These are phyloP conservation scores for Parastagonospora nodorum DNA, from an alignment of 2,329 filamentous ascomycete genomes.

Conservation along the genomic window DNA sequence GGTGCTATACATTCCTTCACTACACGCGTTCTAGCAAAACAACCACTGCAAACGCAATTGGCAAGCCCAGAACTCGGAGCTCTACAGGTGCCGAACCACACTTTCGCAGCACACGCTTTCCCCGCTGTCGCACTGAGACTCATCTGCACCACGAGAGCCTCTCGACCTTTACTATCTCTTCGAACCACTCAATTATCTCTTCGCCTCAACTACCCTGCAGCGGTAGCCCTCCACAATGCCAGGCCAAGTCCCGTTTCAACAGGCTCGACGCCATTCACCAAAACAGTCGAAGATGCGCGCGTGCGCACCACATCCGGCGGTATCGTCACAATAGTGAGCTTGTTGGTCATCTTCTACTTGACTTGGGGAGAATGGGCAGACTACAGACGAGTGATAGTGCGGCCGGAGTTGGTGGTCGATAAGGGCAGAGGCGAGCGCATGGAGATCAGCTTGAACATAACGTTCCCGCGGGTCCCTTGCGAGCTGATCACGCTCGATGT, in stretches of 20 bases:
- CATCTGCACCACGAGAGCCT: conserved; percentile 4
- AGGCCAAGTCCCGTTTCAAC: conserved; percentile 87
- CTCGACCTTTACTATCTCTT: conserved; percentile 1
- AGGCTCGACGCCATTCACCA: conserved; percentile 98
- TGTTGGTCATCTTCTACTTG: conserved; percentile 86
- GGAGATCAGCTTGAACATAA: conserved; percentile 98
- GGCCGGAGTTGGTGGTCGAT: conserved; percentile 93
- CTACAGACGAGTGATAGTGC: conserved; percentile 82
- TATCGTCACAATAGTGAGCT: conserved; percentile 88
- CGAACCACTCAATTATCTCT: background rate
- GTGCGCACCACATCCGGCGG: conserved; percentile 95
- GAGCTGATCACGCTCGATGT: conserved; percentile 96
- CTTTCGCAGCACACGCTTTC: conserved; percentile 12
- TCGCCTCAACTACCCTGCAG: conserved; percentile 10
- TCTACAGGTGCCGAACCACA: conserved; percentile 8
- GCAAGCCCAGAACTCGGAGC: background rate
- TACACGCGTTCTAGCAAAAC: conserved; percentile 4
- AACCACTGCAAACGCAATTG: conserved; percentile 19
- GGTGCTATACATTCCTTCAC: conserved; percentile 29
- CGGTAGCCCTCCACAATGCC: conserved; percentile 64
- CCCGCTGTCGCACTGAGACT: conserved; percentile 16
- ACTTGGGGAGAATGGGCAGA: conserved; percentile 96
- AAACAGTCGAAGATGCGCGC: conserved; percentile 97
- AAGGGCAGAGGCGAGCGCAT: conserved; percentile 98
- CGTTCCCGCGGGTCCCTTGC: conserved; percentile 91